Evolutionary conservation across 2,329 filamentous ascomycete species (phyloP), one percentile per base, ranked within the genome.

Genomic region (Sordariomycetes sp.): DNA sequence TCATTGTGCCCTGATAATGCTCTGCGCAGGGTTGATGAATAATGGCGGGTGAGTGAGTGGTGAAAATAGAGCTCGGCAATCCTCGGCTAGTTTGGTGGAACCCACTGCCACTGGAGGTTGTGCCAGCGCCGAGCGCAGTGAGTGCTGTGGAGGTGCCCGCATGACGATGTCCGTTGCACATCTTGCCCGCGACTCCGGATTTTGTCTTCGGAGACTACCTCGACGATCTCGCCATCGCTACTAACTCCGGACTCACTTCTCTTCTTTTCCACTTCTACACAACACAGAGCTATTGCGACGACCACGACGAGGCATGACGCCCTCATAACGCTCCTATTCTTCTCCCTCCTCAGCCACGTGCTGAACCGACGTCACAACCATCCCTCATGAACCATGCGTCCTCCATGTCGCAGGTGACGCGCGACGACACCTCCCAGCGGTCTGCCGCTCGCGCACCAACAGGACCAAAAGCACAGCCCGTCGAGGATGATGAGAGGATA

Each of bases 311-410:
- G 25, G 25, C 25, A 28, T 28, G 25, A 16, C 17, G 12, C n/a
- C 7, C 25, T 9, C 25, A 28, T 28, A 28, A 28, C 25, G 25
- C 8, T 16, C 25, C 14, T 24, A 28, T 8, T 28, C 25, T n/a
- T 27, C 25, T 15, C 17, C 25, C 8, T 10, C 25, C 12, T n/a
- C 25, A 8, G 17, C 8, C 25, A 28, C 25, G 25, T 14, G 25
- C n/a, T 14, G 25, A 28, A 28, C 12, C 25, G 17, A n/a, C 5
- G 17, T 16, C 14, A n/a, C 25, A 14, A 8, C 25, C 25, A 14
- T 8, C 25, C n/a, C 58, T 68, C 48, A 55, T 67, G 51, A 68
- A 69, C 54, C 61, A 80, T 76, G 71, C 64, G 57, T 62, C 73
- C 17, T 38, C 36, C 50, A 65, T 73, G 65, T 63, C 75, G 57